These are phyloP conservation scores for Ceratobasidium sp. DNA, from an alignment of 1,284 basidiomycete genomes.

Conservation along the genomic window DNA sequence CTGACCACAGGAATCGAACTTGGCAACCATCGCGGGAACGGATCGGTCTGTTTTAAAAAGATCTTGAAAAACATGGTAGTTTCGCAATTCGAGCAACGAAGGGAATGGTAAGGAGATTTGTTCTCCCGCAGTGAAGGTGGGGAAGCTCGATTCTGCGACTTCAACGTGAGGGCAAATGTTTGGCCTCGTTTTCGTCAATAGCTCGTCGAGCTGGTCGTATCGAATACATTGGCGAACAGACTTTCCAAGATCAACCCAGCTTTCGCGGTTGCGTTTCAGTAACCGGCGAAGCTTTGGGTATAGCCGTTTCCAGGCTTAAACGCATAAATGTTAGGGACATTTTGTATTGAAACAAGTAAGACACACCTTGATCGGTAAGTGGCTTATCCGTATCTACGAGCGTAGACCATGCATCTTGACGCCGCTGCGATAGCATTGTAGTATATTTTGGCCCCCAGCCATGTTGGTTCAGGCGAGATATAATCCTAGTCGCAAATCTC, in stretches of 20 bases:
- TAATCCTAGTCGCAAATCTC: background rate
- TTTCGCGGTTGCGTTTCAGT: slow-evolving; percentile 20
- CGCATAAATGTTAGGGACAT: background rate
- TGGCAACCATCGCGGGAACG: slow-evolving; percentile 18
- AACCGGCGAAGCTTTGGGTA: slow-evolving; percentile 32
- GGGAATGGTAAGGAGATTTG: slow-evolving; percentile 1
- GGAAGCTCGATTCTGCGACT: slow-evolving; percentile 6
- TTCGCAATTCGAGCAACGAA: slow-evolving; percentile 6
- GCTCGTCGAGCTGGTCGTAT: slow-evolving; percentile 1
- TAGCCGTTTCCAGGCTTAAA: slow-evolving; percentile 32
- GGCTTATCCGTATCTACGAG: slow-evolving; percentile 16
- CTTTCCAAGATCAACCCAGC: background rate
- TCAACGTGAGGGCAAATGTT: slow-evolving; percentile 17
- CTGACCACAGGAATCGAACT: slow-evolving; percentile 5
- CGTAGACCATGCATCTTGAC: slow-evolving; percentile 2
- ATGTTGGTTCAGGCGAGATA: slow-evolving; percentile 12
- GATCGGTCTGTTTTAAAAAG: slow-evolving; percentile 38
- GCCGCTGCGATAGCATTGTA: slow-evolving; percentile 6
- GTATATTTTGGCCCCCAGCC: slow-evolving; percentile 28
- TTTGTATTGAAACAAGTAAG: background rate
- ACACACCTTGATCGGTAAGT: slow-evolving; percentile 36
- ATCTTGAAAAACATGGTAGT: slow-evolving; percentile 31
- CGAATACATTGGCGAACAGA: slow-evolving; percentile 7
- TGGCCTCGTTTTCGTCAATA: slow-evolving; percentile 9
- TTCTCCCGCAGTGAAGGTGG: background rate